phyloP scores from a whole-genome alignment of 345 rosid genomes.

The Cochlearia excelsa region DNA sequence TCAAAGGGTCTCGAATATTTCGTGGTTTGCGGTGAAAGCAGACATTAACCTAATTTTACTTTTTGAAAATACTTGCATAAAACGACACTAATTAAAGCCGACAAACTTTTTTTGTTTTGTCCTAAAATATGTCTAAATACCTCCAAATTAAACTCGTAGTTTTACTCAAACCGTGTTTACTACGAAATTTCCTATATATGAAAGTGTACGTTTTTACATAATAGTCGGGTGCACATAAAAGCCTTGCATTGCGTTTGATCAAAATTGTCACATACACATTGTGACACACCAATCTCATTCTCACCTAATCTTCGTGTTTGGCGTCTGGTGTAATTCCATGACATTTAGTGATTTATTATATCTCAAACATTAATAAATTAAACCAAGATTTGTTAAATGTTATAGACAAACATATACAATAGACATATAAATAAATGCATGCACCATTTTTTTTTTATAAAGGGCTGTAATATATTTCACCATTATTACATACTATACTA shows the following conservation, averaged over 20 bases:
- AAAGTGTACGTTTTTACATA: background rate
- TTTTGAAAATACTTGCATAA: slow-evolving; percentile 28
- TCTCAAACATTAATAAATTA: background rate
- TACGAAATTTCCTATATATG: background rate
- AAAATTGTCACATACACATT: slow-evolving; percentile 19
- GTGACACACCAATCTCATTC: slow-evolving; percentile 29
- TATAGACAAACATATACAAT: too few relatives aligned
- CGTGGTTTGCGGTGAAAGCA: slow-evolving; percentile 30
- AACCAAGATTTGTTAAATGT: background rate
- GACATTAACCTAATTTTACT: slow-evolving; percentile 24
- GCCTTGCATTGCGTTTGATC: slow-evolving; percentile 25
- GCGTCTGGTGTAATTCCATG: slow-evolving; percentile 10
- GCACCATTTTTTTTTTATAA: too few relatives aligned
- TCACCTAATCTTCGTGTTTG: slow-evolving; percentile 20
- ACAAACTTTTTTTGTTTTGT: slow-evolving; percentile 19
- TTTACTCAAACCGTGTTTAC: slow-evolving; percentile 22
- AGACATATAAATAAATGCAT: too few relatives aligned
- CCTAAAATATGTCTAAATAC: slow-evolving; percentile 15
- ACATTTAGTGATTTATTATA: slow-evolving; percentile 2
- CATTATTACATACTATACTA: too few relatives aligned
- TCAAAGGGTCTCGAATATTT: slow-evolving; percentile 11
- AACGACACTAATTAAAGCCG: slow-evolving; percentile 23
- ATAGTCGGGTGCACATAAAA: slow-evolving; percentile 17
- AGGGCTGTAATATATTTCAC: too few relatives aligned
- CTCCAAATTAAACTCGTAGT: slow-evolving; percentile 1